Conservation (phyloP, 495 filamentous ascomycete genomes). For the Podospora comata region DNA sequence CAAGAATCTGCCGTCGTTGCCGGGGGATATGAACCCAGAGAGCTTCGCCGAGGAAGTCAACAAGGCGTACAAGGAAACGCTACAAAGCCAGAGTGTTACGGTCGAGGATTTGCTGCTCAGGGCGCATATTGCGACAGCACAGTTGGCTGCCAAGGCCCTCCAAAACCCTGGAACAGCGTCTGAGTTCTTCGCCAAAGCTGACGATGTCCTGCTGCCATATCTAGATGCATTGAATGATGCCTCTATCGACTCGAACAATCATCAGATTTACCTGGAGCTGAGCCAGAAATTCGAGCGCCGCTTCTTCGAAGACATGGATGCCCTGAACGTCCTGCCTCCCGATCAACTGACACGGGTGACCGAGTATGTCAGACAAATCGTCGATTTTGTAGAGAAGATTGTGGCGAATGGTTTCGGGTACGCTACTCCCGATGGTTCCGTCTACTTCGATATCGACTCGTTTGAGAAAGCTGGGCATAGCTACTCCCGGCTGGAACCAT, state of each 20-base stretch:
- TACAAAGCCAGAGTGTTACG: conserved; percentile 41
- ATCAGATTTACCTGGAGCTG: conserved; percentile 62
- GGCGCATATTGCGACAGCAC: conserved; percentile 34
- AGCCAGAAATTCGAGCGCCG: conserved; percentile 65
- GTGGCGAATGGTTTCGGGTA: neutral
- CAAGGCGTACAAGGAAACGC: conserved; percentile 23
- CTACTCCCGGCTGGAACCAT: conserved; percentile 63
- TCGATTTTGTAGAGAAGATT: neutral
- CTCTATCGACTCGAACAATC: conserved; percentile 49
- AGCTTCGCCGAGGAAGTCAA: conserved; percentile 25
- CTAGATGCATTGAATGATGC: conserved; percentile 55
- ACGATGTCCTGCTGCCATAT: conserved; percentile 61
- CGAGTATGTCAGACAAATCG: neutral
- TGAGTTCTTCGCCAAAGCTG: conserved; percentile 28
- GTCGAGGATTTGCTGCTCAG: conserved; percentile 33
- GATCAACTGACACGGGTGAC: neutral
- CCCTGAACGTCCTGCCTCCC: conserved; percentile 62
- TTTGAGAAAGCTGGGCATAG: conserved; percentile 66
- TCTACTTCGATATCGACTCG: conserved; percentile 55
- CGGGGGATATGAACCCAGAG: conserved; percentile 26
- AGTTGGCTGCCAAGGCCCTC: conserved; percentile 36
- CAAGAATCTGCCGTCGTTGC: conserved; percentile 30
- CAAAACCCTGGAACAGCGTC: conserved; percentile 21
- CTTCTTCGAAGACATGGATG: conserved; percentile 67
- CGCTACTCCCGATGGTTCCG: neutral